A percentile compares a stretch with the other conserved stretches of the same genome.
Evolutionary conservation across 768 basidiomycete species (phyloP).

Genomic region (Austroboletus festivus): DNA sequence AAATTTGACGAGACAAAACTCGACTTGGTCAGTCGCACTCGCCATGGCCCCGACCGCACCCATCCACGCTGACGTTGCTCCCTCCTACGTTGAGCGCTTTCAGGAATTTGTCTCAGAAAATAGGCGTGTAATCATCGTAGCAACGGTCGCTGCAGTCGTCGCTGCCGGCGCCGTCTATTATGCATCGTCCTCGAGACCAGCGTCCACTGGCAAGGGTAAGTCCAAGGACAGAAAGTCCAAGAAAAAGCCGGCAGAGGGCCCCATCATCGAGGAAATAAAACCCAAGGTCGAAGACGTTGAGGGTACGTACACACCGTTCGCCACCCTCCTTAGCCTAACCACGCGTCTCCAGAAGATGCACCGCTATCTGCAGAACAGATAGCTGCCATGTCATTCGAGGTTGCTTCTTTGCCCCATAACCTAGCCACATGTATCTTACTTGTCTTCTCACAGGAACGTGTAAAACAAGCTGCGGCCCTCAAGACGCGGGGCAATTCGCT

Average conservation of each 20-base stretch:
- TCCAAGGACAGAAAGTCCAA: constrained; percentile 47
- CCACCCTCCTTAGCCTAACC: constrained; percentile 1
- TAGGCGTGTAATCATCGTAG: constrained; percentile 70
- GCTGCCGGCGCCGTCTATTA: constrained; percentile 77
- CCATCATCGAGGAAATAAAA: constrained; percentile 74
- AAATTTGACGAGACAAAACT: constrained; percentile 7
- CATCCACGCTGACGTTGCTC: background rate
- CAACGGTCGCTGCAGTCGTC: constrained; percentile 66
- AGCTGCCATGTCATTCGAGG: constrained; percentile 57
- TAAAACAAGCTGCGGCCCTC: constrained; percentile 56
- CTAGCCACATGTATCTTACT: constrained; percentile 5
- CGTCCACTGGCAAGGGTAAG: constrained; percentile 42
- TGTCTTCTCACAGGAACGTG: constrained; percentile 51
- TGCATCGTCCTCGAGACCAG: constrained; percentile 40
- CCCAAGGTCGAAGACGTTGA: constrained; percentile 40
- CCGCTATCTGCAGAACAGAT: constrained; percentile 55
- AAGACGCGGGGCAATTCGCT: constrained; percentile 72
- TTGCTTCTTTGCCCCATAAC: constrained; percentile 20
- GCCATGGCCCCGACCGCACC: constrained; percentile 23
- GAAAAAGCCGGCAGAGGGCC: constrained; percentile 67
- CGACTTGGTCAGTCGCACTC: background rate
- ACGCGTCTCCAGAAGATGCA: constrained; percentile 35
- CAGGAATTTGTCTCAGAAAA: constrained; percentile 72
- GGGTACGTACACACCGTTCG: constrained; percentile 22
- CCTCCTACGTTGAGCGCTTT: constrained; percentile 56